Percentiles rank a stretch among this genome's conserved stretches.
These are phyloP conservation scores for Xylariaceae sp. DNA, from an alignment of 2,329 filamentous ascomycete genomes.

Conservation along the genomic window DNA sequence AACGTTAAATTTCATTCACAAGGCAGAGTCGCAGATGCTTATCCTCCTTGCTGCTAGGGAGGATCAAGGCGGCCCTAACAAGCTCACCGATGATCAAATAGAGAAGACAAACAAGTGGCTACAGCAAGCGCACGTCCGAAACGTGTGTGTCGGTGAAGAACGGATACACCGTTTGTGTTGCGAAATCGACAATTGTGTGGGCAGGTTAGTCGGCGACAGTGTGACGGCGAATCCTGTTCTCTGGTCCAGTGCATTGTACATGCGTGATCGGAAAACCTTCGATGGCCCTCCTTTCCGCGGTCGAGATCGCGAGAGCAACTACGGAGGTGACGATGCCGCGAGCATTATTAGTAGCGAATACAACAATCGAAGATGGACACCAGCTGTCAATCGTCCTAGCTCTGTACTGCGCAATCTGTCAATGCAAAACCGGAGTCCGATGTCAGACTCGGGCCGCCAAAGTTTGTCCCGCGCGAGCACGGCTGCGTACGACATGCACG, in stretches of 20 bases:
- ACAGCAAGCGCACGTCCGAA: constrained; percentile 75
- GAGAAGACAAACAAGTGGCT: constrained; percentile 82
- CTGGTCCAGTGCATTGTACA: constrained; percentile 88
- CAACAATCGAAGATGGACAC: constrained; percentile 46
- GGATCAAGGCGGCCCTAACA: constrained; percentile 86
- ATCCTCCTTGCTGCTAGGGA: constrained; percentile 79
- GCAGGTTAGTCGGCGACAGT: constrained; percentile 78
- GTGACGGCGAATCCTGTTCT: constrained; percentile 81
- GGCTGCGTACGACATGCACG: constrained; percentile 60
- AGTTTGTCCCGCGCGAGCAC: constrained; percentile 54
- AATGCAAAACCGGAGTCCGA: constrained; percentile 61
- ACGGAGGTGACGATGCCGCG: constrained; percentile 45
- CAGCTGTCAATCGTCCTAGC: constrained; percentile 43
- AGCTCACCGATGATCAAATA: constrained; percentile 91
- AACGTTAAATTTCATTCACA: constrained; percentile 64
- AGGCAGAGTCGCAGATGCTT: constrained; percentile 78
- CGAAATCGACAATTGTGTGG: constrained; percentile 82
- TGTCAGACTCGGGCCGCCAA: constrained; percentile 66
- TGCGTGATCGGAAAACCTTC: constrained; percentile 65
- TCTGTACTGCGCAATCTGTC: constrained; percentile 55
- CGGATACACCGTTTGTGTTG: constrained; percentile 89
- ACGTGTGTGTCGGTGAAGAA: constrained; percentile 93
- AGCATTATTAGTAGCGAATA: constrained; percentile 55
- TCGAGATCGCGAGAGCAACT: constrained; percentile 46
- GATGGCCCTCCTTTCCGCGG: constrained; percentile 40